A percentile compares a stretch with the other conserved stretches of the same genome.
These are phyloP conservation scores for Rhinocladiella mackenziei DNA, from an alignment of 2,329 filamentous ascomycete genomes.

Conservation along the genomic window DNA sequence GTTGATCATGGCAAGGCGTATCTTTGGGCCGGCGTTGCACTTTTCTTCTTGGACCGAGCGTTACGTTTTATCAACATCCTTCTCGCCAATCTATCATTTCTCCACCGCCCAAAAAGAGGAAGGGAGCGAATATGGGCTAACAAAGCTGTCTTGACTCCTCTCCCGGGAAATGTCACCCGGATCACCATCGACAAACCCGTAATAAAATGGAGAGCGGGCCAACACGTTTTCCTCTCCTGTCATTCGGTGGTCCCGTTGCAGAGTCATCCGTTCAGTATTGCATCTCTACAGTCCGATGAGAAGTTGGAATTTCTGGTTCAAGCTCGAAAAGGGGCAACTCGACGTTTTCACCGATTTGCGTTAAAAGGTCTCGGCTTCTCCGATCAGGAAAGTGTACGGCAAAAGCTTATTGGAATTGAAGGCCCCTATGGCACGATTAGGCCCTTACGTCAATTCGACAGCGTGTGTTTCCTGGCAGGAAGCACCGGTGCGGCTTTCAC, in stretches of 20 bases:
- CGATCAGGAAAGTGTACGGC: background rate
- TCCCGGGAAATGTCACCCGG: conserved; percentile 54
- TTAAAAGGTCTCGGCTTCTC: conserved; percentile 49
- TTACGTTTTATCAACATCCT: conserved; percentile 12
- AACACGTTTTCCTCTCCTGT: conserved; percentile 60
- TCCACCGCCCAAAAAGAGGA: conserved; percentile 11
- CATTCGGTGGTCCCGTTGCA: conserved; percentile 56
- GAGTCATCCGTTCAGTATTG: conserved; percentile 62
- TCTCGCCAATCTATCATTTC: conserved; percentile 17
- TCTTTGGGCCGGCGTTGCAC: conserved; percentile 20
- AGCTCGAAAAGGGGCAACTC: conserved; percentile 39
- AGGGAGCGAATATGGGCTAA: conserved; percentile 39
- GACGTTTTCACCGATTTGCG: conserved; percentile 20
- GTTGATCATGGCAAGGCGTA: conserved; percentile 20
- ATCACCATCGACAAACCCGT: conserved; percentile 54
- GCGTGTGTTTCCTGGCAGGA: conserved; percentile 22
- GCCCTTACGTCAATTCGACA: conserved; percentile 32
- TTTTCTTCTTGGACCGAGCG: conserved; percentile 24
- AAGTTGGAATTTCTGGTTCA: conserved; percentile 56
- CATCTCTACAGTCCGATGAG: conserved; percentile 53
- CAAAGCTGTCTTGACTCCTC: conserved; percentile 45
- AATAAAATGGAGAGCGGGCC: conserved; percentile 58
- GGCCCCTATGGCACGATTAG: conserved; percentile 37
- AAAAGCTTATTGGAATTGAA: conserved; percentile 31
- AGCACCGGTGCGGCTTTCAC: conserved; percentile 56